Evolutionary conservation across 768 basidiomycete genomes (phyloP), one percentile per base, ranked within the genome.

Genomic region (Calocera viscosa): DNA sequence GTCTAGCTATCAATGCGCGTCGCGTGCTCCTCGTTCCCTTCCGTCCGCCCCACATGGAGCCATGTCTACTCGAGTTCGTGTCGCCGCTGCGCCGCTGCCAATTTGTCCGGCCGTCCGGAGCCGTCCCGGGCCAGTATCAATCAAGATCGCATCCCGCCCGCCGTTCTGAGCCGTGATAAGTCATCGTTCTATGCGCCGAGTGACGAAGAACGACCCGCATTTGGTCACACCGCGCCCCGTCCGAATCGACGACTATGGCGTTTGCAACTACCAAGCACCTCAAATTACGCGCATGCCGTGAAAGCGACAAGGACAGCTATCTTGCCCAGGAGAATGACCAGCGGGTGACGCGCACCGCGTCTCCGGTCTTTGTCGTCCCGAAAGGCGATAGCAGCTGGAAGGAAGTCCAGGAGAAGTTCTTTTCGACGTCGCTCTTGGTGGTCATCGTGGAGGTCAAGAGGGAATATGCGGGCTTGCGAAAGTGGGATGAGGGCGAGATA

Each of bases 231-330:
- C 8, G 11, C 8, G 11, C 49, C 10, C 12, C 14, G 11, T 11
- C 12, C 49, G 8, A 14, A 14, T 28, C 53, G 19, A 28, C 30
- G 26, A 32, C 30, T 5, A 26, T 26, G 26, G 26, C 53, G 7
- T 60, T 60, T 26, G 53, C 53, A 28, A 60, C 53, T 5, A 60
- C 53, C 30, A 26, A 60, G 26, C 53, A 60, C 30, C 53, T 60
- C 30, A 26, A 32, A 10, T 10, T 60, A 26, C 53, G 53, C 30
- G 26, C 53, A 10, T 28, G 10, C 24, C 11, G 26, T 28, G 53
- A 60, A 26, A 60, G 30, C 19, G 53, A 60, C 53, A 60, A 32
- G 30, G 53, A 60, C 3, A 12, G 2, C 22, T 28, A 28, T 10
- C 53, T 60, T 19, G 30, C 30, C 2, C 53, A 2, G 2, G 26